These are phyloP conservation scores for Auricularia sp. DNA, from an alignment of 768 basidiomycete species.

Conservation along the genomic window DNA sequence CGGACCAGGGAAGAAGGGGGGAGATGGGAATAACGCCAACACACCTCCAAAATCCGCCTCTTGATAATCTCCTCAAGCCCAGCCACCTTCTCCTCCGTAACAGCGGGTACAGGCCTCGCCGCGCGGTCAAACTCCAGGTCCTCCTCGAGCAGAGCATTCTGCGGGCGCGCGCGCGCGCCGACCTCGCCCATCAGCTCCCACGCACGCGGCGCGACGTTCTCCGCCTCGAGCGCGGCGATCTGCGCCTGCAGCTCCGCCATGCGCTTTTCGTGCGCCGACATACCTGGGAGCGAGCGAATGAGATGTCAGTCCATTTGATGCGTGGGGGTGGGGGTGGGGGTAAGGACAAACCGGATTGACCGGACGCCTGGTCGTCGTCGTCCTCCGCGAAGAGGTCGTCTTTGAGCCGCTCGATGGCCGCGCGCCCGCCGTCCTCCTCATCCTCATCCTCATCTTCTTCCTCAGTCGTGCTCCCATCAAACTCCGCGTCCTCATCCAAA, in stretches of 20 bases:
- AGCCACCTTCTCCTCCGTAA: conserved; percentile 80
- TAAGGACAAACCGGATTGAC: conserved; percentile 10
- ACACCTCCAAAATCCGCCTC: conserved; percentile 66
- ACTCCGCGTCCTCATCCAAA: no score
- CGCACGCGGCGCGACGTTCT: conserved; percentile 81
- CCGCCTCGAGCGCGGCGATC: conserved; percentile 70
- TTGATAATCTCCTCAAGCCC: conserved; percentile 87
- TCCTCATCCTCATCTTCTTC: conserved; percentile 19
- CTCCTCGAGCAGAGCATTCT: conserved; percentile 86
- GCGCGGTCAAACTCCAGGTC: conserved; percentile 92
- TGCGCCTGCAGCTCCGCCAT: conserved; percentile 63
- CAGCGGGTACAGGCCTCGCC: conserved; percentile 74
- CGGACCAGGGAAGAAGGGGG: not conserved
- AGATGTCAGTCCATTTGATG: not conserved
- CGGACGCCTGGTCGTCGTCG: conserved; percentile 39
- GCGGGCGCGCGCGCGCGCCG: conserved; percentile 66
- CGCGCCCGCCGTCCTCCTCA: conserved; percentile 24
- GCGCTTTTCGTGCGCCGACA: conserved; percentile 76
- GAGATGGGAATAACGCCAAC: conserved; percentile 8
- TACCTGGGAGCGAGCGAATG: conserved; percentile 25
- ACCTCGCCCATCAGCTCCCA: conserved; percentile 94
- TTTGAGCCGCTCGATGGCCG: conserved; percentile 59
- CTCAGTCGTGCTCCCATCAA: conserved; percentile 6
- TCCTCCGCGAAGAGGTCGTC: conserved; percentile 74
- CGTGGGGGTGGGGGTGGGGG: not conserved